Base-by-base conservation (phyloP, 306 rosid species). In the Senna tora region DNA sequence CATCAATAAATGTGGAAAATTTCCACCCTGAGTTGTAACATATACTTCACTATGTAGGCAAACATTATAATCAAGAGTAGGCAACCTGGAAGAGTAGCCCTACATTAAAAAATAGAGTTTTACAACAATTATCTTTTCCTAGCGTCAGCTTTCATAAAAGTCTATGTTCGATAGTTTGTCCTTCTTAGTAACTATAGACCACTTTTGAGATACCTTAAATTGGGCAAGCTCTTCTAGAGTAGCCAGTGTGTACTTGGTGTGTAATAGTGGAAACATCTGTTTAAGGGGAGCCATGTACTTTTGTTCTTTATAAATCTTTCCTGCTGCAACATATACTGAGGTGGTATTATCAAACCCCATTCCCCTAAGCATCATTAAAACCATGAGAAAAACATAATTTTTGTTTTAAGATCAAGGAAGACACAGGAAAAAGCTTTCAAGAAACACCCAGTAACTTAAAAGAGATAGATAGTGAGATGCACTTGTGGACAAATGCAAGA, bases 21-120 rank as follows among this genome's bases (percentile, higher is more conserved):
- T 93, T 46, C 98, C 98, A 56, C 97, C 98, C 76, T 93, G 98
- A 57, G 96, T 93, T 55, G 98, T 93, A 72, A 91, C 92, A 80
- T 91, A 93, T 50, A 86, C 98, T 84, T 93, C 98, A 77, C 98
- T 93, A 58, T 84, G 88, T 57, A 93, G 96, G 83, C 98, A 93
- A 63, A 91, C 87, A 0, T 92, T 93, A 84, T 93, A 93, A 84
- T 93, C 98, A 82, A 93, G 97, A 75, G 98, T 96, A 45, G 98
- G 97, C 87, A 93, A 83, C 86, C 98, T 84, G 71, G 98, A 87
- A 2, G 82, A 93, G 77, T 89, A 94, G 77, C 98, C 96, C 98
- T 93, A 72, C 90, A 86, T 71, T 78, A 86, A 69, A 84, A 82
- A 75, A n/a, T n/a, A n/a, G 70, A 71, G 43, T n/a, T 75, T 64